Evolutionary conservation across 257 asterid species (phyloP).

Genomic region (Anisodus acutangulus): DNA sequence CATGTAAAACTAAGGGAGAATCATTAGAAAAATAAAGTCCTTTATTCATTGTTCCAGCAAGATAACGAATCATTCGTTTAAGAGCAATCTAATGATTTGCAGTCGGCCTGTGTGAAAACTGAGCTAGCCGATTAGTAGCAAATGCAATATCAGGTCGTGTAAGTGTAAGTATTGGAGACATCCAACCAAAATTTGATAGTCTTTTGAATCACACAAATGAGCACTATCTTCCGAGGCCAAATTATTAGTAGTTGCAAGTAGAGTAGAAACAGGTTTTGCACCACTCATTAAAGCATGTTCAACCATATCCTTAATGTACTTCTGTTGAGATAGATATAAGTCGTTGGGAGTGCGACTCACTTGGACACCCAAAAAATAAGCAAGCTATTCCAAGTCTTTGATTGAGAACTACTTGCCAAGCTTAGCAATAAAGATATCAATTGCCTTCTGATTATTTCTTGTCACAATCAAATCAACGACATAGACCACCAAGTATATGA

Average conservation of each 20-base stretch:
- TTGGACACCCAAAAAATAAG: conserved; percentile 7
- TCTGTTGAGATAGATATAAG: neutral
- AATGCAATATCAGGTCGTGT: neutral
- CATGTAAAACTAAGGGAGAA: neutral
- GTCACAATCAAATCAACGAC: neutral
- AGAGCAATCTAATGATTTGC: neutral
- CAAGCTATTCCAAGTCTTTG: neutral
- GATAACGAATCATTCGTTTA: neutral
- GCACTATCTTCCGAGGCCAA: neutral
- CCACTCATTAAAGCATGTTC: neutral
- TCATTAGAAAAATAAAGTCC: neutral
- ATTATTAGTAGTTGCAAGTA: neutral
- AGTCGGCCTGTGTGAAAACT: neutral
- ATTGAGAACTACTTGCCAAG: neutral
- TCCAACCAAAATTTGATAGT: neutral
- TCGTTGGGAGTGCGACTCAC: neutral
- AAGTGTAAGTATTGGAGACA: neutral
- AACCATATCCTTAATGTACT: neutral
- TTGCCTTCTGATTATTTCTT: neutral
- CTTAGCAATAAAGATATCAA: neutral
- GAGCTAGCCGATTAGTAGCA: neutral
- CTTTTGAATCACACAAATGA: neutral
- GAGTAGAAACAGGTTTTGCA: neutral
- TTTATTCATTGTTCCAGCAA: neutral
- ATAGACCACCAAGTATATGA: neutral